Evolutionary conservation across 2,329 filamentous ascomycete genomes (phyloP), one percentile per base, ranked within the genome.

Genomic region (Aspergillus unguis): DNA sequence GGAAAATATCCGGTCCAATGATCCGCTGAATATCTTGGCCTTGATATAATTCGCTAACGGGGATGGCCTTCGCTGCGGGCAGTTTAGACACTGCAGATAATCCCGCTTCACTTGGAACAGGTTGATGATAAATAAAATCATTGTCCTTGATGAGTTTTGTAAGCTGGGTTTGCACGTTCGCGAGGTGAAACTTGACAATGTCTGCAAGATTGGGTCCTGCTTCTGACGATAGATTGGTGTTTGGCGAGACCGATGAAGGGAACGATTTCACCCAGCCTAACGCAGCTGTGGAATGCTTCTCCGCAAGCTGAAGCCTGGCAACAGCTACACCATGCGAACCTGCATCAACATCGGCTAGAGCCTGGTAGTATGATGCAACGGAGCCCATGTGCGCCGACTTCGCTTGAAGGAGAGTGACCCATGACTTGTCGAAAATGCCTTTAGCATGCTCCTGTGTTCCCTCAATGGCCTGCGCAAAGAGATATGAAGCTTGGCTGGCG

Each of bases 61-160:
- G 92, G 57, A 99, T 97, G 3, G 94, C 91, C 71, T 99, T 99
- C 6, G 94, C 92, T 1, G 94, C 95, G 4, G 92, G 91, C 11
- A 97, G 80, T 70, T 97, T 99, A 3, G 91, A 82, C 44, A 99
- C 91, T 1, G 87, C 81, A 1, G 89, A 77, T 9, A 99, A 76
- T 28, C 86, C 87, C 3, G 91, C 88, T 70, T 96, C 91, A 7
- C 86, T 85, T 0, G 94, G 92, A 1, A 99, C 86, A 1, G 85
- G 86, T 62, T 97, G 90, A 68, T 99, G 94, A 67, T 99, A 99
- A 68, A 99, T 96, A 71, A 94, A 97, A 68, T 99, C 94, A 62
- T 99, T 99, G 71, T 99, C 94, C 65, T 95, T 96, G 61, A 82
- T 80, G 45, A 92, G 80, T 55, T 89, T 85, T 17, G 78, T 77